Conservation (phyloP, 2,329 filamentous ascomycete species). For the Aureobasidium sp. region DNA sequence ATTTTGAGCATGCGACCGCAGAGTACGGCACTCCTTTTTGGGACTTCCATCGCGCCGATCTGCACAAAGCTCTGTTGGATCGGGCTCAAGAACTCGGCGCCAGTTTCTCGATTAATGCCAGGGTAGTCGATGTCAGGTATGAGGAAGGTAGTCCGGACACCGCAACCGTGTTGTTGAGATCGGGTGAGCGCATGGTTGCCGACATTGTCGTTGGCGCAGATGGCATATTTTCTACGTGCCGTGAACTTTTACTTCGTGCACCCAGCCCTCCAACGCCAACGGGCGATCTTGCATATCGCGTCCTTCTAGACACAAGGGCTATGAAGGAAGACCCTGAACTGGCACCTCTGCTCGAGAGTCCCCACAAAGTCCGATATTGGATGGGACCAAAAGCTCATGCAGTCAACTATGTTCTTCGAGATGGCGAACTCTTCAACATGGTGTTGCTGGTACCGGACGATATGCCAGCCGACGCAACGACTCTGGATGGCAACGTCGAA, state of each 20-base stretch:
- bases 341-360: slow-evolving; percentile 38
- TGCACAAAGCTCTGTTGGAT: slow-evolving; percentile 44
- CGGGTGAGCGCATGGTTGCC: slow-evolving; percentile 32
- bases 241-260: slow-evolving; percentile 40
- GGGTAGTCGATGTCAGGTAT: slow-evolving; percentile 38
- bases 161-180: slow-evolving; percentile 35
- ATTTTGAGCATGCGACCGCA: slow-evolving; percentile 35
- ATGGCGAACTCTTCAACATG: slow-evolving; percentile 45
- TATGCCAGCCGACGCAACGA: slow-evolving; percentile 40
- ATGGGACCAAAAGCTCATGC: slow-evolving; percentile 47
- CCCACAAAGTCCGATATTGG: slow-evolving; percentile 46
- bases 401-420: slow-evolving; percentile 47
- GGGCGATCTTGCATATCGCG: slow-evolving; percentile 46
- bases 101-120: slow-evolving; percentile 38
- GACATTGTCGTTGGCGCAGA: slow-evolving; percentile 45
- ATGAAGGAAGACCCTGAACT: slow-evolving; percentile 44
- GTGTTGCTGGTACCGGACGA: slow-evolving; percentile 46
- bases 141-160: not conserved
- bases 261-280: slow-evolving; percentile 44
- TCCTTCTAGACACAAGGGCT: slow-evolving; percentile 40
- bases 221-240: slow-evolving; percentile 41
- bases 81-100: slow-evolving; percentile 45
- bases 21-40: slow-evolving; percentile 41
- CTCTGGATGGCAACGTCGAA: slow-evolving; percentile 44
- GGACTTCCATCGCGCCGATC: slow-evolving; percentile 50